Conservation (phyloP, 2,329 filamentous ascomycete genomes). For the Phaeoacremonium minimum region DNA sequence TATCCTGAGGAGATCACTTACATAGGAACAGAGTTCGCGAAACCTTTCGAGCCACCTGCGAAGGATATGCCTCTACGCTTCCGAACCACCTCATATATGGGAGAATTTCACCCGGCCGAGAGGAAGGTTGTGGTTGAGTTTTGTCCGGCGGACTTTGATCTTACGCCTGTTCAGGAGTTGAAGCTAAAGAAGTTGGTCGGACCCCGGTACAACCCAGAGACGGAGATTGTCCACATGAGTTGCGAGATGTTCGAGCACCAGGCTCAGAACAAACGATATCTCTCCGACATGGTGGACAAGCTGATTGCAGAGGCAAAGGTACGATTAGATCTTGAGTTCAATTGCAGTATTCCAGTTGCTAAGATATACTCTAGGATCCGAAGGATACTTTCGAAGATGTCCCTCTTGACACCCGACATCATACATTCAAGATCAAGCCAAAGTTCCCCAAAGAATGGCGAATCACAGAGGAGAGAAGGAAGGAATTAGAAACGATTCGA, state of each 20-base stretch:
- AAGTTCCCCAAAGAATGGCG: slow-evolving; percentile 81
- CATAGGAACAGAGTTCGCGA: slow-evolving; percentile 69
- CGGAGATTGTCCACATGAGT: slow-evolving; percentile 79
- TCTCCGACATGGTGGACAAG: slow-evolving; percentile 71
- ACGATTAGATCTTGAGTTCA: slow-evolving; percentile 12
- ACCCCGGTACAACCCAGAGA: slow-evolving; percentile 80
- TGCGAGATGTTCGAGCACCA: slow-evolving; percentile 84
- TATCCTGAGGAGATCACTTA: background rate
- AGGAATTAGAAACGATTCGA: slow-evolving; percentile 60
- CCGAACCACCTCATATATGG: slow-evolving; percentile 95
- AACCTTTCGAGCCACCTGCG: slow-evolving; percentile 71
- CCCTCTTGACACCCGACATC: slow-evolving; percentile 83
- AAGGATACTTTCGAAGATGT: slow-evolving; percentile 83
- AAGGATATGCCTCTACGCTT: slow-evolving; percentile 74
- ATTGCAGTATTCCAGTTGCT: background rate
- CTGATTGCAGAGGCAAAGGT: slow-evolving; percentile 72
- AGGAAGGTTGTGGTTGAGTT: slow-evolving; percentile 95
- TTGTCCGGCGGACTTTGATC: slow-evolving; percentile 65
- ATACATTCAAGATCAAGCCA: slow-evolving; percentile 62
- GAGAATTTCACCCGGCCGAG: slow-evolving; percentile 85
- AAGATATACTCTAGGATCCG: slow-evolving; percentile 61
- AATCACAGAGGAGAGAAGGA: slow-evolving; percentile 65
- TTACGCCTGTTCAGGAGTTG: slow-evolving; percentile 62
- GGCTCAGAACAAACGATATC: slow-evolving; percentile 95
- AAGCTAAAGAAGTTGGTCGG: slow-evolving; percentile 90